phyloP scores from a whole-genome alignment of 208 protist genomes.

The Leptomonas seymouri region DNA sequence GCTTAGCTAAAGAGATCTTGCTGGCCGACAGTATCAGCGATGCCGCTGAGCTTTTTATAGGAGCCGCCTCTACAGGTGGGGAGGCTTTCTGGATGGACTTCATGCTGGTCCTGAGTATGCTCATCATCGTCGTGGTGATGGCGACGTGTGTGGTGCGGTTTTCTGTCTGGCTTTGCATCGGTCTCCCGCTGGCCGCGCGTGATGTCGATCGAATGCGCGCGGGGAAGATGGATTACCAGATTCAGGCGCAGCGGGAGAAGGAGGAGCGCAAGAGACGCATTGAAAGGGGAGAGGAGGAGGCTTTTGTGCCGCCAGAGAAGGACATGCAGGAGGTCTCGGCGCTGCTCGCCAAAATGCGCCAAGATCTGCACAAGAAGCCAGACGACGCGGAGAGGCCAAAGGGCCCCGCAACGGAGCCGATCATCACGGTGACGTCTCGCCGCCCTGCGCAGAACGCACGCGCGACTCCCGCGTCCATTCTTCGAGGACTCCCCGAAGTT shows the following conservation, averaged over 20 bases:
- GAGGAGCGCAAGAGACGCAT: constrained; percentile 28
- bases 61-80: constrained; percentile 20
- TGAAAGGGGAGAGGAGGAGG: constrained; percentile 32
- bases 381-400: background rate
- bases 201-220: constrained; percentile 36
- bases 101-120: constrained; percentile 24
- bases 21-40: constrained; percentile 37
- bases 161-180: constrained; percentile 43
- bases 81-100: constrained; percentile 53
- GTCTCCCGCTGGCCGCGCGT: constrained; percentile 27
- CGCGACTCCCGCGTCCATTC: constrained; percentile 37
- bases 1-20: constrained; percentile 31
- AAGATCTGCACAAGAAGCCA: background rate
- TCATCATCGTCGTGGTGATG: constrained; percentile 33
- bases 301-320: constrained; percentile 20
- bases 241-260: constrained; percentile 32
- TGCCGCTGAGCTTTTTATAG: constrained; percentile 39
- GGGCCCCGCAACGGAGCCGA: constrained; percentile 6
- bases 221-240: constrained; percentile 37
- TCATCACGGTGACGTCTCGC: constrained; percentile 29
- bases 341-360: constrained; percentile 15
- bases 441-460: constrained; percentile 27
- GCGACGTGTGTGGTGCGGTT: constrained; percentile 42
- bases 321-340: constrained; percentile 32
- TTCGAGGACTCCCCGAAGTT: constrained; percentile 65